A percentile compares a stretch with the other conserved stretches of the same genome.
These are phyloP conservation scores for Litsea cubeba DNA, from an alignment of 164 flowering plant genomes.

Conservation along the genomic window DNA sequence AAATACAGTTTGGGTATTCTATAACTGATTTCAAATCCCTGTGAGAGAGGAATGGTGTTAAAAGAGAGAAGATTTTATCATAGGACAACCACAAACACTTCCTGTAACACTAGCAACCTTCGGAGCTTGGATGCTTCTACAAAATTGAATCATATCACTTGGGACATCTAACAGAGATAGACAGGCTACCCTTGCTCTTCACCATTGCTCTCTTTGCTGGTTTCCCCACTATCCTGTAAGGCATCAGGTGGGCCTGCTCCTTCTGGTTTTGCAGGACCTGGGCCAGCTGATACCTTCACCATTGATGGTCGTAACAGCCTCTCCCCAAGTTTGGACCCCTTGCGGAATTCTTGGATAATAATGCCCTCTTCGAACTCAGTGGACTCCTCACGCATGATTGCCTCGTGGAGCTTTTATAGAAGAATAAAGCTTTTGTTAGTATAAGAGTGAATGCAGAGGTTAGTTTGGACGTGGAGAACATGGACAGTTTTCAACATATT, in stretches of 20 bases:
- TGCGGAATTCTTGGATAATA: conserved; percentile 67
- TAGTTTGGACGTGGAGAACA: too few relatives aligned
- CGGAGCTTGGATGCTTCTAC: conserved; percentile 12
- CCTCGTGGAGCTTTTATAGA: conserved; percentile 69
- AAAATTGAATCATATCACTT: conserved; percentile 21
- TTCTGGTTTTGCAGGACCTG: conserved; percentile 64
- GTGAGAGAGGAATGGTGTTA: background rate
- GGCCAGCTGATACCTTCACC: conserved; percentile 97
- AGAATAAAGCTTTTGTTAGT: conserved; percentile 3
- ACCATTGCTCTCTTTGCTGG: conserved; percentile 17
- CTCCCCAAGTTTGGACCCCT: conserved; percentile 80
- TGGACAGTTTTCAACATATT: background rate
- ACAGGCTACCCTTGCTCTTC: conserved; percentile 20
- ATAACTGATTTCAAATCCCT: background rate
- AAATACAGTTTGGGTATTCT: background rate
- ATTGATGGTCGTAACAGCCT: conserved; percentile 82
- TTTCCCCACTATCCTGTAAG: conserved; percentile 16
- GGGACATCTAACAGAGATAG: background rate
- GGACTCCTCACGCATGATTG: conserved; percentile 90
- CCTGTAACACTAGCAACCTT: background rate
- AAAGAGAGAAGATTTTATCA: background rate
- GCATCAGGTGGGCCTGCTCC: conserved; percentile 18
- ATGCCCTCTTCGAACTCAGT: conserved; percentile 65
- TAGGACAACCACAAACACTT: background rate
- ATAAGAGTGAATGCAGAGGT: too few relatives aligned